Percentiles rank a stretch among this genome's conserved stretches.
Evolutionary conservation across 495 filamentous ascomycete species (phyloP).

Genomic region (Xanthoparmelia taractica): DNA sequence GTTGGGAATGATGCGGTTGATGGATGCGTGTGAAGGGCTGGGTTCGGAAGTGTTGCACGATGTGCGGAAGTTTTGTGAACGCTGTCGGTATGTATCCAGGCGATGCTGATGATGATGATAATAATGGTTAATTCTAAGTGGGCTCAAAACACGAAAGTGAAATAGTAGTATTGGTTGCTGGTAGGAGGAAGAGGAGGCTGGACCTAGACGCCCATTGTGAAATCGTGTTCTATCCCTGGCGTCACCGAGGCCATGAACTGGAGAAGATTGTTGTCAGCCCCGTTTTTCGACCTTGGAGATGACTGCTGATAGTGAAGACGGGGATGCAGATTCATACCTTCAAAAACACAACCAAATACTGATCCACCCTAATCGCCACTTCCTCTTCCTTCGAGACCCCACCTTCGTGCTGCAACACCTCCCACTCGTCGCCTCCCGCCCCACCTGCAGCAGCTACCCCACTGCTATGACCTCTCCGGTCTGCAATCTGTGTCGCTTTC

Average conservation of each 20-base stretch:
- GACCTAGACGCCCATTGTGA: conserved; percentile 84
- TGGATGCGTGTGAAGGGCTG: too few relatives aligned
- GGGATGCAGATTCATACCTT: conserved; percentile 41
- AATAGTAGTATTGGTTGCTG: too few relatives aligned
- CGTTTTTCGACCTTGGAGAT: too few relatives aligned
- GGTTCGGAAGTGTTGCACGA: too few relatives aligned
- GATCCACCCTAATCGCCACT: conserved; percentile 88
- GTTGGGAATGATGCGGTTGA: not conserved
- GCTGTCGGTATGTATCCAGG: too few relatives aligned
- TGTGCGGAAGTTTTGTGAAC: too few relatives aligned
- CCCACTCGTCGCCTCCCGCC: conserved; percentile 72
- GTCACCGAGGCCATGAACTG: conserved; percentile 94
- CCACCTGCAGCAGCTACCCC: conserved; percentile 51
- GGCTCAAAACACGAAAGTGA: too few relatives aligned
- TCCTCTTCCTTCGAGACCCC: conserved; percentile 59
- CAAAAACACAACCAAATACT: conserved; percentile 94
- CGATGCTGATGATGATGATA: too few relatives aligned
- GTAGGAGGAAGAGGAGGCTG: too few relatives aligned
- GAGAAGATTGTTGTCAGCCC: not conserved
- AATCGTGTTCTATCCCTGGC: conserved; percentile 95
- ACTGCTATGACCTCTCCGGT: conserved; percentile 36
- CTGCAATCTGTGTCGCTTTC: conserved; percentile 34
- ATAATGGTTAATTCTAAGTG: too few relatives aligned
- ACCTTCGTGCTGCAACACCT: conserved; percentile 57
- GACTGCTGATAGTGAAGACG: too few relatives aligned